Percentiles rank a stretch among this genome's conserved stretches.
These are phyloP conservation scores for Lecanoromycetidae sp. DNA, from an alignment of 2,329 filamentous ascomycete species.

Conservation along the genomic window DNA sequence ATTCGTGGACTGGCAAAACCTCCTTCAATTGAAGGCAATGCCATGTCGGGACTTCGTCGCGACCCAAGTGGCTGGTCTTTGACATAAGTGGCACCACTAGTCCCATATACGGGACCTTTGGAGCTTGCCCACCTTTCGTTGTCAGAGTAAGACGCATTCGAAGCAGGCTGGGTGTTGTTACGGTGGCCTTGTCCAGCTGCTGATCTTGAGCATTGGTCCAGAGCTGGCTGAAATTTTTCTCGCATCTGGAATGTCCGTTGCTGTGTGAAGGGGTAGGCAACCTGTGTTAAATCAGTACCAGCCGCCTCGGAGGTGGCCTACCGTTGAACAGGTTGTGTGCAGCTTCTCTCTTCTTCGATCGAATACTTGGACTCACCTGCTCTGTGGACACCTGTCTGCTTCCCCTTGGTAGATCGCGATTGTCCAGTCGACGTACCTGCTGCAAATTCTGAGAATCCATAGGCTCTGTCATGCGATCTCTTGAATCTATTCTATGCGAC, in stretches of 20 bases:
- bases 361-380: conserved; percentile 2
- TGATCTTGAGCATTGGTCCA: neutral
- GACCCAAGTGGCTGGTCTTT: neutral
- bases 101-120: neutral
- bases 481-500: no score
- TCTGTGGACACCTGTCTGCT: neutral
- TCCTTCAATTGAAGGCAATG: conserved; percentile 11
- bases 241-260: neutral
- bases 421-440: no score
- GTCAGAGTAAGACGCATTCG: neutral
- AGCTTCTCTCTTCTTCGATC: neutral
- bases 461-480: no score
- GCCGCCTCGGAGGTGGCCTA: neutral
- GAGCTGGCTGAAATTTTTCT: neutral
- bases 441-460: no score
- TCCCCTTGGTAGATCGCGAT: no score
- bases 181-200: neutral
- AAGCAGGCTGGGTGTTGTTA: neutral
- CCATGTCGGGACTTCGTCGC: conserved; percentile 1
- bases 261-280: neutral
- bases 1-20: neutral
- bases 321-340: neutral
- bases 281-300: conserved; percentile 2
- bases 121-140: neutral
- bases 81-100: neutral